Conservation (phyloP, 495 filamentous ascomycete species). For the Hypoxylon intermedium region DNA sequence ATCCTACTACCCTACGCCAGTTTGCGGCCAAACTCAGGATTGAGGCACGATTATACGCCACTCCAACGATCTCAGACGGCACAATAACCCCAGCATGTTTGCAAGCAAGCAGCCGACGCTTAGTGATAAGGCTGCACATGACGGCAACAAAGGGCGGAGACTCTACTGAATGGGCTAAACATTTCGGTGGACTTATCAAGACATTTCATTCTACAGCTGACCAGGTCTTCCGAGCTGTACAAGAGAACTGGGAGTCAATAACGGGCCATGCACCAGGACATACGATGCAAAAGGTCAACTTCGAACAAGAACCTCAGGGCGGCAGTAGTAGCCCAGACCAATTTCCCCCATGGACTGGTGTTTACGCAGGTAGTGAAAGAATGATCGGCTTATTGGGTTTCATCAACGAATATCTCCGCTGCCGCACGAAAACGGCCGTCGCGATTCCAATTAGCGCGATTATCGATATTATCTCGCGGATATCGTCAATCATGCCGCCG, state of each 20-base stretch:
- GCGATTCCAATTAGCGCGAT: slow-evolving; percentile 69
- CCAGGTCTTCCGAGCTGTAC: slow-evolving; percentile 74
- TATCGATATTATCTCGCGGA: slow-evolving; percentile 68
- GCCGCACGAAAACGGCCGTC: slow-evolving; percentile 65
- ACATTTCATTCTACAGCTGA: slow-evolving; percentile 72
- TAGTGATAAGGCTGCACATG: slow-evolving; percentile 73
- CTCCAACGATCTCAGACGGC: slow-evolving; percentile 60
- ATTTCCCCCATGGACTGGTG: slow-evolving; percentile 72
- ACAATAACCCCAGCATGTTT: slow-evolving; percentile 56
- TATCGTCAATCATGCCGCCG: slow-evolving; percentile 71
- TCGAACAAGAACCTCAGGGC: slow-evolving; percentile 51
- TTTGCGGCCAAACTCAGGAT: slow-evolving; percentile 70
- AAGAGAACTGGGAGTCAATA: slow-evolving; percentile 78
- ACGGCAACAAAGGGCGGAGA: slow-evolving; percentile 77
- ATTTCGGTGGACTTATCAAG: slow-evolving; percentile 63
- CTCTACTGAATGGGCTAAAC: slow-evolving; percentile 74
- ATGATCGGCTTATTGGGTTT: slow-evolving; percentile 68
- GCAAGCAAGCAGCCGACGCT: slow-evolving; percentile 59
- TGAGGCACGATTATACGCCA: slow-evolving; percentile 62
- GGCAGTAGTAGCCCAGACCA: slow-evolving; percentile 53
- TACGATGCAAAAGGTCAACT: slow-evolving; percentile 39
- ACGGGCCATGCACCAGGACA: slow-evolving; percentile 56
- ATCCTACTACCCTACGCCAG: slow-evolving; percentile 80
- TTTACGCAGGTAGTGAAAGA: slow-evolving; percentile 73
- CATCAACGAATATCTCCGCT: slow-evolving; percentile 56